Evolutionary conservation across 2,329 filamentous ascomycete species (phyloP), one percentile per base, ranked within the genome.

Genomic region (Sporothrix dimorphospora): DNA sequence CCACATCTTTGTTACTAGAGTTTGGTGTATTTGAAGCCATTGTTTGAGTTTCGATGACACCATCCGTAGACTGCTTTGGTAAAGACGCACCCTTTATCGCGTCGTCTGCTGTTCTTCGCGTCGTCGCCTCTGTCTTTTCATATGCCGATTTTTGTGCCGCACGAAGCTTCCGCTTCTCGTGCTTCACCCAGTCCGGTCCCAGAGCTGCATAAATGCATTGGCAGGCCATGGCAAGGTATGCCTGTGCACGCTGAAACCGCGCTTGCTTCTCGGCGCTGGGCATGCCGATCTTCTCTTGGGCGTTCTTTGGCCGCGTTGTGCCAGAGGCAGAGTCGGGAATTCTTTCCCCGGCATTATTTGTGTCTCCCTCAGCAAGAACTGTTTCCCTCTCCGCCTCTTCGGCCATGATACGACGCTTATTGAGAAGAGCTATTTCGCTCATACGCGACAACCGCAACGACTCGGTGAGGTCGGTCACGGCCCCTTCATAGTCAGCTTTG

Each of bases 261-360:
- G 96, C 80, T 78, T 96, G 93, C 65, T 87, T 85, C 78, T 93
- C 91, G 74, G 94, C 83, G 78, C 92, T 93, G 76, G 86, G 91
- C 5, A 66, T 19, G 42, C 16, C 63, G 19, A 24, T n/a, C 49
- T 21, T 21, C 49, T 21, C 49, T 1, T 24, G 49, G 4, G 19
- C 19, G n/a, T 21, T 53, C 19, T 53, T 24, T 7, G 49, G 6
- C 19, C n/a, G 19, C 1, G 9, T 2, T 12, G 19, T 24, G 7
- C n/a, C 7, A 6, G 9, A n/a, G 49, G 2, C 3, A 1, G 6
- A 6, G 0, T 47, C 45, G 2, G 14, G 45, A 1, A 16, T 47
- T 5, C n/a, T 5, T n/a, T 53, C 49, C 3, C 8, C 49, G 2
- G 5, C 7, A 6, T 53, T 6, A 12, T 4, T 53, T 7, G 21